Evolutionary conservation across 1,139 yeast species (phyloP), one percentile per base, ranked within the genome.

Genomic region (Blastobotrys indianensis): DNA sequence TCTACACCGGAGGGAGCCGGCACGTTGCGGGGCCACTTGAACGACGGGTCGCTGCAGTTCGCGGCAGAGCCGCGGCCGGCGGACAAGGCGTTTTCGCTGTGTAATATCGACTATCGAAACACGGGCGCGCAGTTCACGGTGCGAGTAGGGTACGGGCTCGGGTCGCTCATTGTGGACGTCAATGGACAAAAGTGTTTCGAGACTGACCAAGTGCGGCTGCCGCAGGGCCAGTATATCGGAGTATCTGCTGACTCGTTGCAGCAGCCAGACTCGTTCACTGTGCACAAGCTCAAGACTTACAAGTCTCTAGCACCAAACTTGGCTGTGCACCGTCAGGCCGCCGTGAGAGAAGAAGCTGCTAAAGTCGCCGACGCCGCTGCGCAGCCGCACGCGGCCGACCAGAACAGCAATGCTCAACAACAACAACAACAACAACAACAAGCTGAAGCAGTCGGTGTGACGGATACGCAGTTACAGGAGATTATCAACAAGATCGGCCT

Each of bases 181-280:
- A 68, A 68, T 46, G 68, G 63, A 38, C 68, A 63, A 45, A 56
- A 58, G 37, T 68, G 73, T 41, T 66, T 68, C 48, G 56, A 58
- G 37, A 59, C 65, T 10, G 59, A 59, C 45, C 55, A 63, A 32
- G 56, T 68, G 9, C 47, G 43, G 13, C 56, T 68, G 28, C 71
- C 70, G 11, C 46, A 50, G 29, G 61, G 58, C 23, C 56, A 56
- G 41, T 63, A 51, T 52, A 55, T 67, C 43, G 72, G 73, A 11
- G 49, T 66, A 12, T 57, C 68, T 8, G 72, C 71, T 9, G 48
- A 61, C 30, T 59, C 68, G 29, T 58, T 60, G 31, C 56, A 53
- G 4, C 44, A 57, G 4, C 61, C 65, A 1, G 73, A 68, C 44
- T 54, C 57, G 25, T 63, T 68, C 44, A 54, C 53, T 31, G 42